Conservation (phyloP, 441 rosid species). For the Populus hybrid region DNA sequence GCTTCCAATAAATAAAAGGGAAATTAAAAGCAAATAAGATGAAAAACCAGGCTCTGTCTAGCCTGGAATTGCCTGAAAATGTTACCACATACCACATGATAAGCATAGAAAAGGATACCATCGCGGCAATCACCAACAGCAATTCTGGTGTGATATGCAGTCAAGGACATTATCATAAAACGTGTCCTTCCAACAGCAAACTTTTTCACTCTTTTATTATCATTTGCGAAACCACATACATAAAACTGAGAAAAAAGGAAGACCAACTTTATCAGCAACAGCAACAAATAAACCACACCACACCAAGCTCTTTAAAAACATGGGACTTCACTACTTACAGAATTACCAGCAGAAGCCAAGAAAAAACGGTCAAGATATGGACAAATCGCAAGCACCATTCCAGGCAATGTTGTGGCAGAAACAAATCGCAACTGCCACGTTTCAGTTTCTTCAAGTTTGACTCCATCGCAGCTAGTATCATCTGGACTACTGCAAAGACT, state of each 20-base stretch:
- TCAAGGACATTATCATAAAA: slow-evolving; percentile 75
- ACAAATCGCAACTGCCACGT: slow-evolving; percentile 75
- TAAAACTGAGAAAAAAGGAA: slow-evolving; percentile 59
- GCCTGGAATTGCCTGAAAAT: slow-evolving; percentile 12
- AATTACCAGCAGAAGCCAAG: slow-evolving; percentile 95
- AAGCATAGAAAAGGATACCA: slow-evolving; percentile 88
- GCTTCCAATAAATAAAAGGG: not conserved
- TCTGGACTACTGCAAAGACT: slow-evolving; percentile 88
- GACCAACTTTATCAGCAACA: slow-evolving; percentile 20
- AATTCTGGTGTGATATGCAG: slow-evolving; percentile 75
- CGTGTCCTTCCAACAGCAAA: slow-evolving; percentile 84
- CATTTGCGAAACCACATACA: slow-evolving; percentile 78
- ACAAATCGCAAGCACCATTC: slow-evolving; percentile 92
- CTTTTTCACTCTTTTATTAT: slow-evolving; percentile 70
- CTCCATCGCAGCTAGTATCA: slow-evolving; percentile 76
- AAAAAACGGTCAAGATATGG: slow-evolving; percentile 89
- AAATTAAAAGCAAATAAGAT: not conserved
- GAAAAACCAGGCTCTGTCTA: slow-evolving; percentile 2
- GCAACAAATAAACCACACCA: slow-evolving; percentile 8
- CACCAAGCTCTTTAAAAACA: slow-evolving; percentile 22
- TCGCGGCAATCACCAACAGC: slow-evolving; percentile 99
- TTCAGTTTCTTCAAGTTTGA: slow-evolving; percentile 80
- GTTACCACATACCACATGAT: slow-evolving; percentile 64
- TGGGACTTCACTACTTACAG: slow-evolving; percentile 55
- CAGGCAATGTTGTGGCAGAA: slow-evolving; percentile 54